Conservation (phyloP, 805 yeast genomes). For the Starmerella stellata region DNA sequence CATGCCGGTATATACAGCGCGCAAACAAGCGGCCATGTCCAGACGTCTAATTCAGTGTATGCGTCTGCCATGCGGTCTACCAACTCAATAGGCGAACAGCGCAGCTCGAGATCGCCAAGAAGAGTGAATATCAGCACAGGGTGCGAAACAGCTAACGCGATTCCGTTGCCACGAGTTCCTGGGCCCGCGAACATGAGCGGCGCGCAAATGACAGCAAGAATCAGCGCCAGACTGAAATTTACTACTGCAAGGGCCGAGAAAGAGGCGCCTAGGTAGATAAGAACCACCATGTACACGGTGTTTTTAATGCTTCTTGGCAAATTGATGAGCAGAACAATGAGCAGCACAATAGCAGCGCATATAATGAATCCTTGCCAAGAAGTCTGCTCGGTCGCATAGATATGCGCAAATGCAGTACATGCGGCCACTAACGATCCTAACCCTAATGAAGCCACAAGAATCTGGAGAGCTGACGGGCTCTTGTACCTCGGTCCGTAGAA, state of each 20-base stretch:
- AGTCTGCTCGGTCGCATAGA: background rate
- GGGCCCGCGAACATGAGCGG: constrained; percentile 52
- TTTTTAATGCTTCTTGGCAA: background rate
- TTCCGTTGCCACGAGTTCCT: constrained; percentile 3
- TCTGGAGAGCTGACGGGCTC: background rate
- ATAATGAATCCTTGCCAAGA: background rate
- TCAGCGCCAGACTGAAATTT: constrained; percentile 65
- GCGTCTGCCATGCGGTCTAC: constrained; percentile 39
- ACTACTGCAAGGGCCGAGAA: constrained; percentile 59
- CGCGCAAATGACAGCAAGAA: constrained; percentile 49
- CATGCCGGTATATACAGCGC: constrained; percentile 76
- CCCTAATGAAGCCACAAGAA: background rate
- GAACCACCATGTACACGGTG: constrained; percentile 29
- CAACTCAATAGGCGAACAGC: constrained; percentile 25
- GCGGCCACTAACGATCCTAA: constrained; percentile 20
- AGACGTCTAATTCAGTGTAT: constrained; percentile 52
- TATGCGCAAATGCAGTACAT: constrained; percentile 15
- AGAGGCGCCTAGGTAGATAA: constrained; percentile 47
- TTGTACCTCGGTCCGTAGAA: background rate
- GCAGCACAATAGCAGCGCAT: background rate
- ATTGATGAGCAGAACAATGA: background rate
- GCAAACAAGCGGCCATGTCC: constrained; percentile 67
- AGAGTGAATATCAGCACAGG: constrained; percentile 15
- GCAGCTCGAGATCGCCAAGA: constrained; percentile 19
- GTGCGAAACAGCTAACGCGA: background rate